Evolutionary conservation across 805 yeast species (phyloP), one percentile per base, ranked within the genome.

Genomic region (Candida multigemmis): DNA sequence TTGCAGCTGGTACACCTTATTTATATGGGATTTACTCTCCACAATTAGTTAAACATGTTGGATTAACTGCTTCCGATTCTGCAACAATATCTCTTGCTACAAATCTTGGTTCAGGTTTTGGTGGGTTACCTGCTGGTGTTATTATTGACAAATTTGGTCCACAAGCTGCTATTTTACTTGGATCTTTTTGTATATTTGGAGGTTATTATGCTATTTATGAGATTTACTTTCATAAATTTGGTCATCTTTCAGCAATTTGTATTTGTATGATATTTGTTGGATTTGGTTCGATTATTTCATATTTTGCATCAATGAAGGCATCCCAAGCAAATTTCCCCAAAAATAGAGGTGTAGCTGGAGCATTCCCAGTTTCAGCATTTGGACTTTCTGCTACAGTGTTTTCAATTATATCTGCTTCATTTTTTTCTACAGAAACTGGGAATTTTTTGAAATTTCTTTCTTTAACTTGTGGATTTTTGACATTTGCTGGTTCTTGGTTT

Each of bases 1-100:
- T 79, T 24, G 85, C 79, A 1, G 67, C 84, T 3, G 89, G 91
- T 2, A 79, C 86, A 3, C 81, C 84, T 0, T 81, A 81, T 40
- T 54, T 78, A 9, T 81, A 74, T 45, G 82, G 87, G 1, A 71
- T 74, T n/a, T 81, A 73, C 44, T 75, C 85, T 1, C 87, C 89
- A 2, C 86, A 80, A 44, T 53, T 81, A 35, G 65, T 77, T 15
- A 53, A 60, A 14, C 54, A 64, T 37, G 71, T 79, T 14, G 65
- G 72, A 1, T 58, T 80, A 15, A 65, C 77, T 0, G 67, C 79
- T 0, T 56, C 72, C 0, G 72, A 71, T 35, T 71, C 85, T 6
- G 81, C 86, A 3, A 64, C 70, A 9, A 58, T 81, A 4, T 73
- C 89, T 0, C 53, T 80, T 19, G 68, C 78, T 0, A 56, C 77